Base-by-base conservation (phyloP, 495 filamentous ascomycete genomes). In the Melanomma pulvis-pyrius region DNA sequence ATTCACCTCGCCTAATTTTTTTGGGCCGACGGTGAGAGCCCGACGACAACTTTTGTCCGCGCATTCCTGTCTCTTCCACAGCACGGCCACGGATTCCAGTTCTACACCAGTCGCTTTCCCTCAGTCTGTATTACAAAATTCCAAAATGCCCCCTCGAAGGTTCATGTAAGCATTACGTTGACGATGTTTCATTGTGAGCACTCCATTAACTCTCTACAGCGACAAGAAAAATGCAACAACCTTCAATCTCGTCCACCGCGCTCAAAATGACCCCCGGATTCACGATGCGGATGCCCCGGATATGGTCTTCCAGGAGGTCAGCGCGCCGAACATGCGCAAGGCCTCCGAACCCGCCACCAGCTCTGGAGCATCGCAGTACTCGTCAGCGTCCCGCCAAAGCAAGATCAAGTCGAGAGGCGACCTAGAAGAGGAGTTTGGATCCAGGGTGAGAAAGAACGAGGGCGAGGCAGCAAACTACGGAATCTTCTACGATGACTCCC, bases 401-500 rank as follows among this genome's bases (percentile, higher is more conserved):
- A 88, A 91, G 74, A 80, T 82, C 53, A 86, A 87, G 69, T 82
- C 84, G 58, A 83, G 93, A 1, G 78, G 79, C 57, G 92, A 96
- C 63, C 83, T 98, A 12, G 86, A 89, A 47, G 82, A 83, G 6
- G 91, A 97, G 75, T 88, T 98, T 51, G 88, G 90, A 9, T 22
- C 79, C 17, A 75, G 75, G 44, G 81, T 97, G 61, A 88, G 93
- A 71, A 82, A 84, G 48, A 97, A 99, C 78, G 96, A 98, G 77
- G 96, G 96, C 66, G 92, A 98, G 76, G 96, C 96, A 4, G 94
- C 96, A 64, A 90, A 91, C 76, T 85, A 97, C 76, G 96, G 96
- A 53, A 83, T 99, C 62, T 97, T 90, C 83, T 90, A 81, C 72
- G 87, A 90, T 63, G 94, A 98, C 77, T 89, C 92, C 59, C 84